Base-by-base conservation (phyloP, 257 asterid genomes). In the Mitragyna speciosa region DNA sequence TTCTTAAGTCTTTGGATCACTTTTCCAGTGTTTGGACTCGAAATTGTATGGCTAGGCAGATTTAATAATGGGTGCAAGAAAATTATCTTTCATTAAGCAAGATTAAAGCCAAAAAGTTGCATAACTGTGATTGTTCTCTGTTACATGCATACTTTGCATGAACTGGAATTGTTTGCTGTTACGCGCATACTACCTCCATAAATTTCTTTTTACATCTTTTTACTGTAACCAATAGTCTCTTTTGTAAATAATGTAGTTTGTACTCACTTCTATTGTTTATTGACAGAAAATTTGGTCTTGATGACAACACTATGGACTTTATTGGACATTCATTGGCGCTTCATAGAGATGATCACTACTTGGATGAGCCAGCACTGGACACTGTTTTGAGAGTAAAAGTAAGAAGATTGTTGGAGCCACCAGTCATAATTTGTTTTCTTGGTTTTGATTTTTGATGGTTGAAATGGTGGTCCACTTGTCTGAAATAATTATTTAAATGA, bases 321-420 rank as follows among this genome's bases (percentile, higher is more conserved):
- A 88, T 95, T 47, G 99, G 99, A 65, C 99, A 95, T 72, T 90
- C 98, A 22, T 80, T 93, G 88, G 96, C 99, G 72, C 98, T 95
- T 77, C 97, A 93, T 70, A 89, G 98, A 76, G 97, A 95, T 86
- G 99, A 95, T 43, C 88, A 84, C 74, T 95, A 93, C 90, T 88
- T 95, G 66, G 75, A 90, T 86, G 97, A 93, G 81, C 98, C 98
- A 15, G 99, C 99, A 2, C 24, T 93, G 78, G 99, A 93, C 77
- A 88, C 95, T 72, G 98, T 95, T 59, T 92, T 92, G 85, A 91
- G 99, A 88, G 92, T 93, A 90, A 95, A 92, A 91, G 99, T 95
- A 79, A 80, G 78, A 72, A 75, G 12, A 43, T 78, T 22, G 7
- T n/a, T n/a, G 12, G 30, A 2, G 31, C 16, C 68, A 61, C 61